Conservation (phyloP, 2,329 filamentous ascomycete species). For the Fusarium anguioides region DNA sequence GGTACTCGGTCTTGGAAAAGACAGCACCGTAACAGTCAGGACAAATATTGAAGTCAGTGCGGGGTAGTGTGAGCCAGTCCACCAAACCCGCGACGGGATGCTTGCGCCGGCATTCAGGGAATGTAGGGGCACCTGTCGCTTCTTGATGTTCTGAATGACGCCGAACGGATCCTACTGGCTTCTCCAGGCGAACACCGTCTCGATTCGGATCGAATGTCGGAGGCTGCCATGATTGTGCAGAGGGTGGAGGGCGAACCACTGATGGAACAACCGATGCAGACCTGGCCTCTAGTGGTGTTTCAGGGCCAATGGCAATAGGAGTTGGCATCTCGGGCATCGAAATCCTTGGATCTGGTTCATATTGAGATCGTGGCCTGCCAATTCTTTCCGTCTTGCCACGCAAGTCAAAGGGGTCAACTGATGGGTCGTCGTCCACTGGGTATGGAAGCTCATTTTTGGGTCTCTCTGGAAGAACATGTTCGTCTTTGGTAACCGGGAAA, state of each 20-base stretch:
- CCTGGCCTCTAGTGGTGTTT: slow-evolving; percentile 39
- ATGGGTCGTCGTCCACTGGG: slow-evolving; percentile 51
- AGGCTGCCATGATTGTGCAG: slow-evolving; percentile 58
- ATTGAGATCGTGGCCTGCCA: slow-evolving; percentile 33
- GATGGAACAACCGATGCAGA: slow-evolving; percentile 43
- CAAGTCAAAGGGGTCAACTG: slow-evolving; percentile 40
- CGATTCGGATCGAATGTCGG: slow-evolving; percentile 57
- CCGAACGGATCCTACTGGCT: slow-evolving; percentile 59
- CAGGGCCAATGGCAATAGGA: slow-evolving; percentile 39
- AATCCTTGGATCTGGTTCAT: slow-evolving; percentile 33
- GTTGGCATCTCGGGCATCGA: slow-evolving; percentile 44
- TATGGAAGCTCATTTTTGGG: slow-evolving; percentile 50
- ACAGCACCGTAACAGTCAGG: slow-evolving; percentile 80
- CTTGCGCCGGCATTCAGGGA: slow-evolving; percentile 77
- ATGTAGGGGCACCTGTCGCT: slow-evolving; percentile 51
- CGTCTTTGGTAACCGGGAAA: slow-evolving; percentile 45
- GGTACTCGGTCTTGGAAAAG: slow-evolving; percentile 75
- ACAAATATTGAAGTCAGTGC: slow-evolving; percentile 82
- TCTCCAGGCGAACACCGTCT: slow-evolving; percentile 51
- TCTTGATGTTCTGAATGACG: slow-evolving; percentile 62
- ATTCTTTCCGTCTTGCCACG: slow-evolving; percentile 32
- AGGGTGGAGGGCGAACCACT: slow-evolving; percentile 23
- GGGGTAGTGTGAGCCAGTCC: slow-evolving; percentile 84
- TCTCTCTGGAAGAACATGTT: slow-evolving; percentile 34
- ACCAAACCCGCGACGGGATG: slow-evolving; percentile 70